Evolutionary conservation across 306 rosid species (phyloP), one percentile per base, ranked within the genome.

Genomic region (Vigna unguiculata): DNA sequence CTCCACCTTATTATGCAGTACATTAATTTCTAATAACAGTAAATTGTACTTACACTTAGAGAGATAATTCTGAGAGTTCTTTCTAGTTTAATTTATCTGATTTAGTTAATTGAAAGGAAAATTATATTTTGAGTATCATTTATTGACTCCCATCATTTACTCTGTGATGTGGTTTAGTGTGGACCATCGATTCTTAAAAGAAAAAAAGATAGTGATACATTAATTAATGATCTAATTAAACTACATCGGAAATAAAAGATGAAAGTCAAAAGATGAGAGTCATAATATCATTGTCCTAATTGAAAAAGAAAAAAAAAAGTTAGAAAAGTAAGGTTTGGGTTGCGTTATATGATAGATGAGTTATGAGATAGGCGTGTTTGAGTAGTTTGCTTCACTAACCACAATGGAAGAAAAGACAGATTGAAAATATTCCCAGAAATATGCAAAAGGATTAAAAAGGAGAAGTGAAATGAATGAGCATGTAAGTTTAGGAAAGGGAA

Each of bases 361-460:
- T 9, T 48, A 49, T 15, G 15, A 24, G 38, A 72, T 47, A 49
- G 38, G n/a, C 24, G 49, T 34, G 71, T 21, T 47, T 40, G 48
- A 28, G 46, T 40, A 71, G 11, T 60, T 28, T 22, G 58, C 66
- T 54, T 71, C 73, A 49, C 49, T 32, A 49, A 40, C 58, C 60
- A 67, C 6, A 72, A 38, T 15, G 40, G 72, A 64, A 83, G 69
- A 69, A 83, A 79, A 70, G 71, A 46, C 59, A 69, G 61, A 78
- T 49, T 52, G 78, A 25, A 69, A 54, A 53, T 46, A 54, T 69
- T 21, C 70, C 71, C 46, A 38, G 19, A 74, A 63, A 17, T 64
- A 69, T 70, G 71, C 55, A 65, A 28, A 40, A 58, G 19, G 20
- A 63, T 48, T 41, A 38, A 10, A 57, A 76, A 60, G 58, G 66